Base-by-base conservation (phyloP, 345 rosid species). In the Adansonia digitata region DNA sequence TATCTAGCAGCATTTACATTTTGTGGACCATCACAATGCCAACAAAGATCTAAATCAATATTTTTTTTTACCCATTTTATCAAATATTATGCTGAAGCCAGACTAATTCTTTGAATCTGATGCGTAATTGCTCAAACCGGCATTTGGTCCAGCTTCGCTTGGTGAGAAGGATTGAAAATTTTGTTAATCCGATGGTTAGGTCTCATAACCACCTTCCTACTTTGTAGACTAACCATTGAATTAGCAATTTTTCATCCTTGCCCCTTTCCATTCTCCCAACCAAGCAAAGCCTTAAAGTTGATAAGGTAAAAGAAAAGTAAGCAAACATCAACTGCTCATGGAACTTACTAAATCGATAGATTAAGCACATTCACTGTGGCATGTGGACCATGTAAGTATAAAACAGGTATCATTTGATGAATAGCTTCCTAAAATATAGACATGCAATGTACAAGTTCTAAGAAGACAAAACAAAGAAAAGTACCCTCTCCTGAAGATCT, bases 401-500 rank as follows among this genome's bases (percentile, higher is more conserved):
- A 69, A 72, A 73, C 51, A 52, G 37, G 59, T 52, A 78, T 26
- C 43, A 39, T 52, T n/a, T 40, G 42, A 69, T 63, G 20, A 69
- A 56, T 15, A 59, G 45, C n/a, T 46, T 53, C 73, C 71, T 57
- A 10, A 52, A 39, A 71, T 39, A 37, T 49, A 71, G 55, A 64
- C 73, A 68, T 60, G 57, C 46, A 68, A 67, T 24, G 73, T 39
- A n/a, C 17, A 65, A 26, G 14, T 39, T 51, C 43, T 49, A 49
- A 61, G 35, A 73, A 68, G 24, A 68, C 5, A n/a, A 49, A 66
- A 73, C 79, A 63, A 72, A 66, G 52, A 71, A 51, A 66, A 48
- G 39, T 73, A 95, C 99, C 96, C 87, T 96, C 45, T 93, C 98
- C 80, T 93, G 94, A 80, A 87, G 97, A 88, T 91, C 94, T 68